phyloP scores from a whole-genome alignment of 1,139 yeast genomes.

The Candida labiduridarum region DNA sequence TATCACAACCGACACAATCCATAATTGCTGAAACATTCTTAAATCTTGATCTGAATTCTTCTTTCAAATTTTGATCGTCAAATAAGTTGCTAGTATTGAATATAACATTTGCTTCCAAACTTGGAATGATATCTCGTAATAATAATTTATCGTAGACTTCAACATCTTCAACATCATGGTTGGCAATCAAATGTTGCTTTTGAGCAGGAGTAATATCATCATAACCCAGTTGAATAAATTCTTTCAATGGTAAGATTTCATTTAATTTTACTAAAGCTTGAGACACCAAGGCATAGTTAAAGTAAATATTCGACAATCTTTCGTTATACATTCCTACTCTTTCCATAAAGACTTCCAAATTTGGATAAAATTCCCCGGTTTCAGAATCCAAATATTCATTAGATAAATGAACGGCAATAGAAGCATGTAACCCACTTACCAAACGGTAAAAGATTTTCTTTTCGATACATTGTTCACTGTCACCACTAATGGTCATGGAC shows the following conservation, averaged over 20 bases:
- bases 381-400: slow-evolving; percentile 78
- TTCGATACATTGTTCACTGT: slow-evolving; percentile 62
- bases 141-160: slow-evolving; percentile 45
- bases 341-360: slow-evolving; percentile 77
- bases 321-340: slow-evolving; percentile 91
- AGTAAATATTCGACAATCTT: slow-evolving; percentile 83
- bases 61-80: slow-evolving; percentile 67
- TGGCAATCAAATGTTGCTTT: slow-evolving; percentile 51
- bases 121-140: slow-evolving; percentile 31
- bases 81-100: slow-evolving; percentile 50
- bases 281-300: slow-evolving; percentile 86
- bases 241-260: slow-evolving; percentile 31
- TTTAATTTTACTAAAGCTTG: slow-evolving; percentile 74
- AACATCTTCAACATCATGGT: slow-evolving; percentile 26
- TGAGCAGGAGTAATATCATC: slow-evolving; percentile 24
- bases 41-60: slow-evolving; percentile 83
- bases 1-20: slow-evolving; percentile 98
- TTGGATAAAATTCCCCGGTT: slow-evolving; percentile 82
- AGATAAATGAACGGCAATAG: slow-evolving; percentile 90
- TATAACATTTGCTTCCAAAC: slow-evolving; percentile 34
- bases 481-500: slow-evolving; percentile 27
- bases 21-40: slow-evolving; percentile 88
- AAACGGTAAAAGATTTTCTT: slow-evolving; percentile 86
- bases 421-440: slow-evolving; percentile 93
- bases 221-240: slow-evolving; percentile 26